A percentile compares a stretch with the other conserved stretches of the same genome.
phyloP scores from a whole-genome alignment of 2,329 filamentous ascomycete species.

The Pseudogymnoascus sp. region DNA sequence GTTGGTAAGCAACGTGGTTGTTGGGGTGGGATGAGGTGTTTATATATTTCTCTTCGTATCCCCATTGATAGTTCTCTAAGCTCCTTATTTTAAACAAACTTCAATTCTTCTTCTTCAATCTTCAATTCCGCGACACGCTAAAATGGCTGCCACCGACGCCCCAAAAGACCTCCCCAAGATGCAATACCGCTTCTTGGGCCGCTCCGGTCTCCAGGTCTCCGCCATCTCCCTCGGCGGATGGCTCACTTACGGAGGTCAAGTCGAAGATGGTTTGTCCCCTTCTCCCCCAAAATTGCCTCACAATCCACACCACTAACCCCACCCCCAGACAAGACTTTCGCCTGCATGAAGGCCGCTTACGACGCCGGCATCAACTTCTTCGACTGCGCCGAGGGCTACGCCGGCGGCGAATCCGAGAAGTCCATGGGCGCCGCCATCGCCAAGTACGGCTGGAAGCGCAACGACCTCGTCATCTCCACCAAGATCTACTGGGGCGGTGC shows the following conservation, averaged over 20 bases:
- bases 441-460: conserved; percentile 48
- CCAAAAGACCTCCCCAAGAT: conserved; percentile 43
- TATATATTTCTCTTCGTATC: not conserved
- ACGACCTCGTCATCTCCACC: conserved; percentile 49
- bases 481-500: conserved; percentile 59
- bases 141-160: conserved; percentile 8
- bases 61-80: not conserved
- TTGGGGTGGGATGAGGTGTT: not conserved
- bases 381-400: conserved; percentile 48
- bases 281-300: not conserved
- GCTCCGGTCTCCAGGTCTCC: conserved; percentile 65
- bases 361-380: conserved; percentile 51
- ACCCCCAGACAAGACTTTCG: conserved; percentile 45
- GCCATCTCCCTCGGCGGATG: conserved; percentile 63
- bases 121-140: not conserved
- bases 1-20: not conserved
- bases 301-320: not conserved
- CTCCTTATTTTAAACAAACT: not conserved
- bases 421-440: conserved; percentile 50
- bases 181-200: conserved; percentile 65
- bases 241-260: conserved; percentile 69
- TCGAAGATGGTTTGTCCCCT: conserved; percentile 50
- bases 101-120: not conserved
- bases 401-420: conserved; percentile 43
- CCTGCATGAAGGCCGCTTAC: conserved; percentile 53